Base-by-base conservation (phyloP, 192 early-diverging fungal species). In the Podila verticillata region DNA sequence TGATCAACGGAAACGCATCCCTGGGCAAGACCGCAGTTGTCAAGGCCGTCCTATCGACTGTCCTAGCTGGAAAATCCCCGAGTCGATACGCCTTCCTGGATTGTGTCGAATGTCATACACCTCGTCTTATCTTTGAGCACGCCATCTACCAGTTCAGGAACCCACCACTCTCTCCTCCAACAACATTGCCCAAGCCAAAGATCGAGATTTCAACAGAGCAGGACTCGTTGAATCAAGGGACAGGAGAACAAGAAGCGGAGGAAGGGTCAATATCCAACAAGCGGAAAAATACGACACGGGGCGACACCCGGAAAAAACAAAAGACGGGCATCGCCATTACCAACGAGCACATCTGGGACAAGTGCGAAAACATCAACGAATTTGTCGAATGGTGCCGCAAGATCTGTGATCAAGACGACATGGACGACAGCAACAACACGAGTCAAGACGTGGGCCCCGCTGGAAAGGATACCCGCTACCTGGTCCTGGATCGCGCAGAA, bases 401-500 rank as follows among this genome's bases (percentile, higher is more conserved):
- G 35, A 84, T 68, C 22, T 83, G 82, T 39, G 48, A 62, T 3
- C 36, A 61, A 15, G 32, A 36, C 35, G 64, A 66, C 24, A 29
- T 24, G 20, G 81, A 66, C 5, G 32, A 36, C 34, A 58, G 61
- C 28, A 20, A 54, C 26, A 73, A 70, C 17, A 39, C 31, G 3
- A 8, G 31, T 8, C 15, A 22, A 36, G 48, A 30, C 67, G 39
- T 61, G n/a, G 28, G 57, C 26, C n/a, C 13, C 4, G 13, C 10
- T 24, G 31, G 48, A 26, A 66, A 48, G 5, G 75, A 79, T n/a
- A 79, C 75, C 0, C 59, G 77, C 22, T 87, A 89, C 58, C 57
- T 92, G 65, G 84, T 96, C 0, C 71, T 97, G 8, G 95, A 98
- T 65, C 85, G 93, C 36, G 94, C 94, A 0, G 95, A 97, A 71